phyloP scores from a whole-genome alignment of 2,329 filamentous ascomycete genomes.

The Canariomyces notabilis region DNA sequence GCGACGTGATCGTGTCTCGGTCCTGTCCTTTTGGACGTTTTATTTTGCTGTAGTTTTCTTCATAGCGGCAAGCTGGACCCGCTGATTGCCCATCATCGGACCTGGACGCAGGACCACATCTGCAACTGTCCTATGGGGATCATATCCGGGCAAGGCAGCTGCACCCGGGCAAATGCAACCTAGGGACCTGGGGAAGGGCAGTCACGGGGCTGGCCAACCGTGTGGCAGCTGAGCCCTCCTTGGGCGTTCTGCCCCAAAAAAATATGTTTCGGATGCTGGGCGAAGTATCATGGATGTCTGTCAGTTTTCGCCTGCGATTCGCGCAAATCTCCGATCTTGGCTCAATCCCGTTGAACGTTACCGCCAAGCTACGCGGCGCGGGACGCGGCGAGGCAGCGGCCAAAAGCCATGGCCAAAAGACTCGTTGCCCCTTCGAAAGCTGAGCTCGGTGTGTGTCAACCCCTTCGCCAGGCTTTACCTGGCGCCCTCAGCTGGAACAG shows the following conservation, averaged over 20 bases:
- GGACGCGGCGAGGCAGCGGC: not conserved
- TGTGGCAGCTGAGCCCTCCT: slow-evolving; percentile 24
- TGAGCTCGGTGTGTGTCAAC: slow-evolving; percentile 8
- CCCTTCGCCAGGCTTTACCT: not conserved
- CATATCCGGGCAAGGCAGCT: slow-evolving; percentile 10
- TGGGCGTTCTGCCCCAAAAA: slow-evolving; percentile 8
- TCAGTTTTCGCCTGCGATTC: not conserved
- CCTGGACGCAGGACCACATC: slow-evolving; percentile 12
- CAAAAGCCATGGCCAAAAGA: not conserved
- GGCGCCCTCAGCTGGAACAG: not conserved
- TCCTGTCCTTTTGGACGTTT: not conserved
- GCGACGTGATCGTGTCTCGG: slow-evolving; percentile 18
- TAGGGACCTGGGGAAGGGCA: slow-evolving; percentile 7
- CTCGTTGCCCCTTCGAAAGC: not conserved
- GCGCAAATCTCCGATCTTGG: not conserved
- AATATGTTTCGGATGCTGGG: slow-evolving; percentile 11
- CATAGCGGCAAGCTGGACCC: slow-evolving; percentile 6
- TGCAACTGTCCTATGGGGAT: slow-evolving; percentile 6
- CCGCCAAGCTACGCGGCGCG: too few species aligned
- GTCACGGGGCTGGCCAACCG: slow-evolving; percentile 21
- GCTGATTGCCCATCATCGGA: slow-evolving; percentile 20
- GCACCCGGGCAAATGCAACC: slow-evolving; percentile 1
- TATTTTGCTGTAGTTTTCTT: slow-evolving; percentile 1
- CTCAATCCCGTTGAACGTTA: not conserved
- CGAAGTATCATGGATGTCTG: too few species aligned